Base-by-base conservation (phyloP, 805 yeast species). In the Nakazawaea populi region DNA sequence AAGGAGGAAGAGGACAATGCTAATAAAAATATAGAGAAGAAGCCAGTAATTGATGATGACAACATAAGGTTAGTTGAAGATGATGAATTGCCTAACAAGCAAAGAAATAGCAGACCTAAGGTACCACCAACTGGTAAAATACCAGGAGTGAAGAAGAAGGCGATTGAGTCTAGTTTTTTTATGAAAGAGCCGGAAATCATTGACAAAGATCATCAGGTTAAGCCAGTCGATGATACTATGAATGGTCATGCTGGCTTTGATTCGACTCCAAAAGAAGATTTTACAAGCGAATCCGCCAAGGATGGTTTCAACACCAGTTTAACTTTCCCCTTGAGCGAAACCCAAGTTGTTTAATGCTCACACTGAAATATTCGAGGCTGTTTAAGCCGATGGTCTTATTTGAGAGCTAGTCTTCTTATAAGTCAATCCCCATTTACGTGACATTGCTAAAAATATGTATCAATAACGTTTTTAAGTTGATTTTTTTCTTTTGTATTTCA, bases 91-190 rank as follows among this genome's bases (percentile, higher is more conserved):
- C 90, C 96, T 0, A 81, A 83, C 51, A 89, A 88, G 60, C 87
- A 83, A 57, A 75, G 91, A 51, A 83, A 83, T 54, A 75, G 76
- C 31, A 75, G 91, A 56, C 85, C 96, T 1, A 84, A 90, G 60
- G 70, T 94, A 47, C 96, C 97, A 10, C 96, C 97, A 6, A 87
- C 89, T 32, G 97, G 97, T 37, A 89, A 86, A 65, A 87, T 91
- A 37, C 68, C 86, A 4, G 76, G 80, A 0, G 68, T 79, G 5
- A 89, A 89, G 68, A 89, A 84, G 69, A 85, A 79, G 58, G 61
- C 76, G 10, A 67, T 81, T 5, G 71, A 78, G 0, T 73, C 65
- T 42, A 73, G 86, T 59, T 76, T 85, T 56, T 62, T 85, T 10
- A 73, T 71, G n/a, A 70, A 67, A 6, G 70, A 67, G 43, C 42